Evolutionary conservation across 768 basidiomycete genomes (phyloP), one percentile per base, ranked within the genome.

Genomic region (Mycena albidolilacea): DNA sequence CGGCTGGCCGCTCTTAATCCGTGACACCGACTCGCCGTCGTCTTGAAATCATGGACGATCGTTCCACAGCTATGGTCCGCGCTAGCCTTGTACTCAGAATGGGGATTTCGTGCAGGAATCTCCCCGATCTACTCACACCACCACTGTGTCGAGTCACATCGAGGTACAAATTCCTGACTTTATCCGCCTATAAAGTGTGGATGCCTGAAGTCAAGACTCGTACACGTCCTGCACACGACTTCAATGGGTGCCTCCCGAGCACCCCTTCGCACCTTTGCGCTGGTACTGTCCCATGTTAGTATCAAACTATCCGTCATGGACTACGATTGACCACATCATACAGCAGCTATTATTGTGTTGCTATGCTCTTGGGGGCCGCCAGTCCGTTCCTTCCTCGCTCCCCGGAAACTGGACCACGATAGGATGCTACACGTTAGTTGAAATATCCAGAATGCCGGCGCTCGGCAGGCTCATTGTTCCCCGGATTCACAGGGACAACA

Each of bases 361-460:
- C 21, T 38, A 10, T 46, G 50, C 41, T 30, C 39, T 21, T 11
- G 9, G 84, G 21, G 82, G 81, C 67, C 87, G 85, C 61, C 85
- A 86, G 62, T 74, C 81, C 58, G 78, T 86, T 52, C 86, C 87
- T 21, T 72, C 83, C 2, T 77, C 67, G 1, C 85, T 93, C 65
- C 91, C 90, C 8, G 82, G 83, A 3, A 84, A 80, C 61, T 94
- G 92, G 92, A 84, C 84, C 19, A 85, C 86, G 15, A 79, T 85
- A 68, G 91, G 91, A 77, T 94, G 93, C 76, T 90, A 88, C 82
- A 87, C 86, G 92, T 93, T 77, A 19, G 83, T 37, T 79, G 12
- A 37, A 23, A 12, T 39, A 35, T n/a, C 38, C 9, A 11, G 39
- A 43, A 37, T 59, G 3, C 58, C 58, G 38, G 19, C 37, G 19